Conservation (phyloP, 768 basidiomycete species). For the Coprinellus aureogranulatus region DNA sequence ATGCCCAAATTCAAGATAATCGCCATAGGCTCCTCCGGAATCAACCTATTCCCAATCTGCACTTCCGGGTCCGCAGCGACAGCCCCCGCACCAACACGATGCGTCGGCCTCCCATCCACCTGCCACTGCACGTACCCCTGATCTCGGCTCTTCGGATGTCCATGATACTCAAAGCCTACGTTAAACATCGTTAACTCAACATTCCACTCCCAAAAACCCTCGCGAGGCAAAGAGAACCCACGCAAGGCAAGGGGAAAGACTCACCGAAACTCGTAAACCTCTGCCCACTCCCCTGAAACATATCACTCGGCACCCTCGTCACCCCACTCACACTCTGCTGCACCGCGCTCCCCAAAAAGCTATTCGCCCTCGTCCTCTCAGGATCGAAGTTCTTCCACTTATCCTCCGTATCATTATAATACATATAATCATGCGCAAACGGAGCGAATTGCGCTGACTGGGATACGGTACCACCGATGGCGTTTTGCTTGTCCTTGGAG, state of each 20-base stretch:
- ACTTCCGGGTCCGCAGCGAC: conserved; percentile 44
- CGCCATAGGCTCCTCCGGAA: conserved; percentile 58
- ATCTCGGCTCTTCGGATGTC: conserved; percentile 49
- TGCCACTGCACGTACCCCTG: conserved; percentile 78
- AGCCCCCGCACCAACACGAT: conserved; percentile 51
- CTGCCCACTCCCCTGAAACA: conserved; percentile 57
- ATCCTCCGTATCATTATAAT: conserved; percentile 29
- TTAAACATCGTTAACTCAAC: too few species aligned
- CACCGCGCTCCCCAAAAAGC: conserved; percentile 52
- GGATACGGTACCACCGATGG: conserved; percentile 57
- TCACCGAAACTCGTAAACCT: conserved; percentile 49
- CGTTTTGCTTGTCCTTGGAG: conserved; percentile 54
- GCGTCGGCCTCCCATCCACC: conserved; percentile 52
- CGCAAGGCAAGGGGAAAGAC: conserved; percentile 11
- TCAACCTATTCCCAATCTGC: conserved; percentile 57
- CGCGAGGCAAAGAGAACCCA: neutral
- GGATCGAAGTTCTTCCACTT: conserved; percentile 34
- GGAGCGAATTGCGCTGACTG: conserved; percentile 74
- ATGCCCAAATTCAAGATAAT: conserved; percentile 65
- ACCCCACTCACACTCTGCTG: conserved; percentile 57
- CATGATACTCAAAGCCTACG: conserved; percentile 73
- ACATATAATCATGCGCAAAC: conserved; percentile 43
- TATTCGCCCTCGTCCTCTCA: conserved; percentile 32
- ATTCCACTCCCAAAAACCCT: too few species aligned
- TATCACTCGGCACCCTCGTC: conserved; percentile 45